Evolutionary conservation across 257 asterid species (phyloP).

Genomic region (Przewalskia tangutica): DNA sequence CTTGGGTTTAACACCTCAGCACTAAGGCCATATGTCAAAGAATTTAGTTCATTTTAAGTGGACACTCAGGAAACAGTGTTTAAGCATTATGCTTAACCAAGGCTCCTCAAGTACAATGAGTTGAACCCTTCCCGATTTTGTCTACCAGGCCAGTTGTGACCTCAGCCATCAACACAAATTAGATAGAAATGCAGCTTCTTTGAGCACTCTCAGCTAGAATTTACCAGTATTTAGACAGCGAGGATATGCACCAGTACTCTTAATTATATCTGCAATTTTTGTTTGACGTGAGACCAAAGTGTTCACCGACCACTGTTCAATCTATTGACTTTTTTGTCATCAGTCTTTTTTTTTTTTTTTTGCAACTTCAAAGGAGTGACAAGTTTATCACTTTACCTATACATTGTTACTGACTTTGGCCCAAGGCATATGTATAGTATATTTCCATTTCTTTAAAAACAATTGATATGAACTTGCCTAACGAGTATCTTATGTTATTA

Average conservation of each 20-base stretch:
- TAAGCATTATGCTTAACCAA: neutral
- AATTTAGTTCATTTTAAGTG: neutral
- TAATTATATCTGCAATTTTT: neutral
- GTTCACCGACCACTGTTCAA: neutral
- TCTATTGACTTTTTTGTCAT: neutral
- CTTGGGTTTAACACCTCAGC: neutral
- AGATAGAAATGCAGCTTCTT: neutral
- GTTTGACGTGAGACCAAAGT: neutral
- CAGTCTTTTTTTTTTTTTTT: neutral
- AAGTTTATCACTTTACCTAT: neutral
- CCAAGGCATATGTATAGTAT: neutral
- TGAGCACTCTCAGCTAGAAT: neutral
- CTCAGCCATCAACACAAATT: neutral
- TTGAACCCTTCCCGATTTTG: neutral
- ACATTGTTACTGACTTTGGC: neutral
- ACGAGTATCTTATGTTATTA: conserved; percentile 11
- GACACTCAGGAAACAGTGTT: neutral
- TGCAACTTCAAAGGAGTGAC: neutral
- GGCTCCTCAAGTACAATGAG: neutral
- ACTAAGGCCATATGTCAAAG: neutral
- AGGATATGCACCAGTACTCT: neutral
- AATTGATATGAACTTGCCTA: neutral
- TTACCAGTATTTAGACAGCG: neutral
- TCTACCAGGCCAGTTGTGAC: neutral
- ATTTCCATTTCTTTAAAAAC: too few species aligned